Percentiles rank a stretch among this genome's conserved stretches.
These are phyloP conservation scores for Triticum monococcum DNA, from an alignment of 176 grass and related monocot genomes.

Conservation along the genomic window DNA sequence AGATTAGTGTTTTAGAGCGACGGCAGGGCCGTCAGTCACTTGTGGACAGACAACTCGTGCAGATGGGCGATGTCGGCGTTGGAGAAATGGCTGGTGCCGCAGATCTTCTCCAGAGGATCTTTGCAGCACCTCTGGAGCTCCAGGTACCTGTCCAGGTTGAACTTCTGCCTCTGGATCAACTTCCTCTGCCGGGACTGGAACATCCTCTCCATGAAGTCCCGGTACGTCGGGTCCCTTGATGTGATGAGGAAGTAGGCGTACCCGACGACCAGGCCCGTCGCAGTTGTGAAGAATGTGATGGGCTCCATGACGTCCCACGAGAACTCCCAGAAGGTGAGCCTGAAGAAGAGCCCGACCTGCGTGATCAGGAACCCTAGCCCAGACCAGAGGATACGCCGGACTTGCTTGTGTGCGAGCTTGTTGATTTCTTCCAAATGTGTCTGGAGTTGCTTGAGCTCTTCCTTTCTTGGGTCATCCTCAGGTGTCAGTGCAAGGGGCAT, in stretches of 20 bases:
- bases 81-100: constrained; percentile 21
- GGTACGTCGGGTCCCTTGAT: constrained; percentile 88
- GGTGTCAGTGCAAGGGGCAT: constrained; percentile 69
- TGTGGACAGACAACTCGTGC: constrained; percentile 53
- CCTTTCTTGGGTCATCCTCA: constrained; percentile 75
- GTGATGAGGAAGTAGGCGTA: constrained; percentile 95
- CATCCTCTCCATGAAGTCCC: constrained; percentile 91
- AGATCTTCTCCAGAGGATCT: constrained; percentile 62
- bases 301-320: constrained; percentile 99
- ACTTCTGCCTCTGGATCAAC: constrained; percentile 68
- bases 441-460: constrained; percentile 76
- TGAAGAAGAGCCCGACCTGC: constrained; percentile 84
- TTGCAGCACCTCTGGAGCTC: constrained; percentile 87
- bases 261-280: constrained; percentile 67
- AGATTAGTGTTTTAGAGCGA: constrained; percentile 16
- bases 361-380: constrained; percentile 73
- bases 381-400: constrained; percentile 80
- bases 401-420: constrained; percentile 85
- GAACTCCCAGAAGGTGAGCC: constrained; percentile 99
- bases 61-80: constrained; percentile 46
- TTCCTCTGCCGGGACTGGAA: constrained; percentile 77
- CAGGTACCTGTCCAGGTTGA: constrained; percentile 71
- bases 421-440: constrained; percentile 78
- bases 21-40: constrained; percentile 34
- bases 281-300: constrained; percentile 87